phyloP scores from a whole-genome alignment of 2,329 filamentous ascomycete species.

The Golovinomyces cichoracearum region DNA sequence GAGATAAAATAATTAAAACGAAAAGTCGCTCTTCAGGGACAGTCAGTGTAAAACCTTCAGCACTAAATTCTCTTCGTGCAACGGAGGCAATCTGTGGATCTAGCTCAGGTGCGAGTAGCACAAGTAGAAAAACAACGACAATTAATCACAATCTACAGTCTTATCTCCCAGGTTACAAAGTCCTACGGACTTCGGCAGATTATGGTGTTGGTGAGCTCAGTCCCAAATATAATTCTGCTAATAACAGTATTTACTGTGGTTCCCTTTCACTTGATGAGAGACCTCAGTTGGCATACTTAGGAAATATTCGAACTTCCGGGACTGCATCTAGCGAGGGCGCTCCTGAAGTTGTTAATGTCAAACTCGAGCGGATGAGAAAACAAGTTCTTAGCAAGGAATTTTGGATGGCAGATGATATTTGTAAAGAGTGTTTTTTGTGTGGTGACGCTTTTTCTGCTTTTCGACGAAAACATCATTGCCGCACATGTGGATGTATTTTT shows the following conservation, averaged over 20 bases:
- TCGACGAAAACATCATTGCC: constrained; percentile 84
- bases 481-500: constrained; percentile 93
- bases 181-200: constrained; percentile 29
- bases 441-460: constrained; percentile 80
- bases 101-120: neutral
- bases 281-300: constrained; percentile 19
- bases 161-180: constrained; percentile 20
- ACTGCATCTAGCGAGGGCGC: constrained; percentile 30
- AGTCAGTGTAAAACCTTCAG: constrained; percentile 10
- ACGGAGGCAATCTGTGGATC: constrained; percentile 13
- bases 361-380: constrained; percentile 48
- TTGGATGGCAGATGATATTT: constrained; percentile 98
- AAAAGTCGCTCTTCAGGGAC: constrained; percentile 14
- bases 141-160: constrained; percentile 19
- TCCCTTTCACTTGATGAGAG: constrained; percentile 24
- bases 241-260: constrained; percentile 30
- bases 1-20: constrained; percentile 10
- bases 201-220: constrained; percentile 30
- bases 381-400: constrained; percentile 85
- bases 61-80: constrained; percentile 11
- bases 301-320: constrained; percentile 26
- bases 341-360: constrained; percentile 31
- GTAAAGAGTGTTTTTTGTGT: constrained; percentile 88
- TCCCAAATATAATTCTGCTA: constrained; percentile 30
- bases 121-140: constrained; percentile 14